Percentiles rank a stretch among this genome's conserved stretches.
Conservation (phyloP, 805 yeast species). For the Teunomyces lycoperdinae region DNA sequence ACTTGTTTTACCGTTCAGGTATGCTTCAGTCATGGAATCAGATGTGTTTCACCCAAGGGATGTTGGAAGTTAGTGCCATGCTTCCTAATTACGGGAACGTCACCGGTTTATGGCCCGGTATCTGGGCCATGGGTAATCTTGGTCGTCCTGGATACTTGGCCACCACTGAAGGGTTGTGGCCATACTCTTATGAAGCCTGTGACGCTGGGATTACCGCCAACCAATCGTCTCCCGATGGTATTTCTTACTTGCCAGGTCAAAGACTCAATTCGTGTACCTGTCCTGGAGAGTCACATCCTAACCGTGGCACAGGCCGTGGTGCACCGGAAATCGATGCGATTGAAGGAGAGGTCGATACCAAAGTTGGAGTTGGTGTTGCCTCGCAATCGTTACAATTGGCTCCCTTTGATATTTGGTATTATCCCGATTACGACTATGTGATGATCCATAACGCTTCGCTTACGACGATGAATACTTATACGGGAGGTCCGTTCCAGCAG, state of each 20-base stretch:
- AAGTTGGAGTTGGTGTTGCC: conserved; percentile 57
- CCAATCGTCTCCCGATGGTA: conserved; percentile 87
- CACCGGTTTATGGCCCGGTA: conserved; percentile 93
- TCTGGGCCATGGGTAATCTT: conserved; percentile 91
- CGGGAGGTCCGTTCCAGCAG: conserved; percentile 94
- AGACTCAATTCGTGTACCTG: conserved; percentile 76
- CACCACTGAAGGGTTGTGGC: conserved; percentile 93
- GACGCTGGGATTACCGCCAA: conserved; percentile 95
- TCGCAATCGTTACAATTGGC: conserved; percentile 93
- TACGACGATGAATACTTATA: conserved; percentile 80
- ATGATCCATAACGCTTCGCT: conserved; percentile 66
- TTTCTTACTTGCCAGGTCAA: conserved; percentile 85
- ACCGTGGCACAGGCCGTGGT: conserved; percentile 83
- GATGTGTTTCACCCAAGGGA: conserved; percentile 84
- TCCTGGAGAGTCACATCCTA: conserved; percentile 82
- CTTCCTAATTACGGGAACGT: conserved; percentile 78
- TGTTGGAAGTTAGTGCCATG: conserved; percentile 69
- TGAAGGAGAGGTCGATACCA: conserved; percentile 70
- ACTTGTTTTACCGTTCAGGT: conserved; percentile 80
- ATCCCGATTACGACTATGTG: conserved; percentile 80
- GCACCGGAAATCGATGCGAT: conserved; percentile 93
- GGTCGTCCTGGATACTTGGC: conserved; percentile 91
- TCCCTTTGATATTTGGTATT: conserved; percentile 92
- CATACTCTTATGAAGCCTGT: conserved; percentile 81
- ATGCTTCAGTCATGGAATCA: conserved; percentile 93